Base-by-base conservation (phyloP, 768 basidiomycete species). In the Calocera cornea region DNA sequence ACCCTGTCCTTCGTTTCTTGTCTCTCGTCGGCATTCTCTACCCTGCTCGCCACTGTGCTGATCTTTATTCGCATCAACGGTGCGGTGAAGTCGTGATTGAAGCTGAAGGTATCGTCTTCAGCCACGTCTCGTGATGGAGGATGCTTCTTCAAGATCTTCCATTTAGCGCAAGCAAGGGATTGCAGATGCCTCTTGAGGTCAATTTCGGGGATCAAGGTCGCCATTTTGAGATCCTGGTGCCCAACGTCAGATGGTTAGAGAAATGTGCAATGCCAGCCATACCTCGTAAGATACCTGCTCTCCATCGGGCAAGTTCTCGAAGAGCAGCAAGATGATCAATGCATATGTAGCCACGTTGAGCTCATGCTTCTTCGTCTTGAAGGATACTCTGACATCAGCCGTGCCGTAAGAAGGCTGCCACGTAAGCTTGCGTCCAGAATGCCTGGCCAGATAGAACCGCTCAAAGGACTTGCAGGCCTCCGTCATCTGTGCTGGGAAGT, bases 101-200 rank as follows among this genome's bases (percentile, higher is more conserved):
- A 99, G 1, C 90, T 87, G 77, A 99, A 99, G 1, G 84, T 80
- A 76, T 99, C 97, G 12, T 78, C 79, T 0, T 80, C 71, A 65
- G 86, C 78, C 41, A 99, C 83, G 24, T 98, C 95, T 44, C 95
- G 84, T 10, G 92, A 85, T 41, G 89, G 84, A 0, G 95, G 97
- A 69, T 88, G 87, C 73, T 98, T 98, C 77, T 87, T 92, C 70
- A 99, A 77, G 33, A 99, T 81, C 73, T 94, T 94, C 80, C 82
- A 93, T 75, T 94, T 98, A 11, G 90, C 93, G 74, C 95, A 97
- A 0, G 97, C 95, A 27, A 99, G 82, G 0, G 95, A 94, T 74
- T 99, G 97, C 1, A 99, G 82, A 71, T 93, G 89, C n/a, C 97
- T 88, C 73, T 88, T 86, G 1, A 98, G 82, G 67, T 98, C 95